Conservation (phyloP, 441 rosid genomes). For the Erodium texanum region DNA sequence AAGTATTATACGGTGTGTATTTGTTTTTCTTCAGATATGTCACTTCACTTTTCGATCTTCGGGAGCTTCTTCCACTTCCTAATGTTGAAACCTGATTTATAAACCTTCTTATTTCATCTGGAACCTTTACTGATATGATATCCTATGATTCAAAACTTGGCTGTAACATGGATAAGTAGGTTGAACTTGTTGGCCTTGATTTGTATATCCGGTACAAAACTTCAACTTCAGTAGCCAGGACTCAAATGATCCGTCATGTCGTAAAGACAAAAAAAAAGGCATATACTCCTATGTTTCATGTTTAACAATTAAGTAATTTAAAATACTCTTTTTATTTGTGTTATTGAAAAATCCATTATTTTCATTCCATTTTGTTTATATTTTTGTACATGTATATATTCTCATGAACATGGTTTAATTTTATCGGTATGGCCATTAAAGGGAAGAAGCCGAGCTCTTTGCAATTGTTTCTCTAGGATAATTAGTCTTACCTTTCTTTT, state of each 20-base stretch:
- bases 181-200: background rate
- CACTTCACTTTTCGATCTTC: slow-evolving; percentile 9
- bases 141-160: background rate
- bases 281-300: background rate
- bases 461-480: background rate
- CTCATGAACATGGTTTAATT: background rate
- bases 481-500: background rate
- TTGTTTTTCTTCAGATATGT: background rate
- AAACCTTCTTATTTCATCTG: background rate
- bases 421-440: background rate
- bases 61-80: background rate
- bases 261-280: background rate
- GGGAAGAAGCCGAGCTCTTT: background rate
- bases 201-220: background rate
- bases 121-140: background rate
- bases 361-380: background rate
- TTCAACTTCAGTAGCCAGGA: background rate
- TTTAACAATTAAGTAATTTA: background rate
- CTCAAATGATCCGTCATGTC: background rate
- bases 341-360: background rate
- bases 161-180: background rate
- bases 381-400: background rate
- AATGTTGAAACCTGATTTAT: background rate
- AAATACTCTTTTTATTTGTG: background rate
- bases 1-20: background rate